Evolutionary conservation across 345 rosid species (phyloP).

Genomic region (Isatis tinctoria): DNA sequence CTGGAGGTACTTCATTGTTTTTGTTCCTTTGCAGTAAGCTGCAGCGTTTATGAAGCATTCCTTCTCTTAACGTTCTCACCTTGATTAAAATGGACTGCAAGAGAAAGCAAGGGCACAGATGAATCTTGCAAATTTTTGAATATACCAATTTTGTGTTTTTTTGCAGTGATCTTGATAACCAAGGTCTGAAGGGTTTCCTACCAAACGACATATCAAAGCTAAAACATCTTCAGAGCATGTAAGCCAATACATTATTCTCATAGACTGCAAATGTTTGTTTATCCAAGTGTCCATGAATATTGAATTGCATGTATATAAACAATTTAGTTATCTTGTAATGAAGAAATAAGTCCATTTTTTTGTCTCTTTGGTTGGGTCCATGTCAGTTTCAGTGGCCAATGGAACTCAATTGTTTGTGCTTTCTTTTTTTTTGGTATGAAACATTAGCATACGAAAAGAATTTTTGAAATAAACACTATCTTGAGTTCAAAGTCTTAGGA

Average conservation of each 20-base stretch:
- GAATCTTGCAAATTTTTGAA: too few species aligned
- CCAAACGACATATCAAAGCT: constrained; percentile 69
- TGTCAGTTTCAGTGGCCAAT: not conserved
- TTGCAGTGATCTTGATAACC: constrained; percentile 79
- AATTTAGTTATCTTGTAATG: not conserved
- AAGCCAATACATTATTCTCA: constrained; percentile 30
- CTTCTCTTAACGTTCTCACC: not conserved
- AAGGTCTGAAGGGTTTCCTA: constrained; percentile 82
- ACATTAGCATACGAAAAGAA: too few species aligned
- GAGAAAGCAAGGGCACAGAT: too few species aligned
- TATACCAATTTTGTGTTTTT: not conserved
- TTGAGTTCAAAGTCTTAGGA: too few species aligned
- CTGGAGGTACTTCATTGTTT: constrained; percentile 52
- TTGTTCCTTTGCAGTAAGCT: not conserved
- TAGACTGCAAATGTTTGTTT: not conserved
- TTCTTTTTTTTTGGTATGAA: too few species aligned
- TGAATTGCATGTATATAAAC: not conserved
- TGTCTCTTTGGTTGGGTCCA: not conserved
- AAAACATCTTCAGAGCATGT: constrained; percentile 81
- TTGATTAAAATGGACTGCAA: not conserved
- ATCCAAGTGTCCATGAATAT: not conserved
- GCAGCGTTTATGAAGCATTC: not conserved
- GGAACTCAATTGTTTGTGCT: not conserved
- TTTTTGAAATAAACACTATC: too few species aligned
- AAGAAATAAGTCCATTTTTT: not conserved